Evolutionary conservation across 345 rosid species (phyloP).

Genomic region (Geranium brycei): DNA sequence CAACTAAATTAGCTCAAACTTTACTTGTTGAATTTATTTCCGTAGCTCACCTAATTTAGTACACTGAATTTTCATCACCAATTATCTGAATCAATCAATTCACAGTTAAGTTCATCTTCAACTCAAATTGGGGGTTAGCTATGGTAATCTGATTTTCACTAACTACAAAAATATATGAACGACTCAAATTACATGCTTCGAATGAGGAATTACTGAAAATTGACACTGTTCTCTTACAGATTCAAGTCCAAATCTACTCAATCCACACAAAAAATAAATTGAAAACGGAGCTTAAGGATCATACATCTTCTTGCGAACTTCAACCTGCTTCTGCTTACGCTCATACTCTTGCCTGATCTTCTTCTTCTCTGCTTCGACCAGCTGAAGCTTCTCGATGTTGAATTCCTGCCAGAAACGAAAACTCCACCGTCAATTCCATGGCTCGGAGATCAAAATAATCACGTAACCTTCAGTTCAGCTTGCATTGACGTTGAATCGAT

Average conservation of each 20-base stretch:
- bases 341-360: conserved; percentile 95
- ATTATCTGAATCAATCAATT: not conserved
- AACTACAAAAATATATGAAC: no score
- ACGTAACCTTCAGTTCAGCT: not conserved
- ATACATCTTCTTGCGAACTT: conserved; percentile 82
- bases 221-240: not conserved
- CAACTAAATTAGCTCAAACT: not conserved
- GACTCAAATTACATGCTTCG: not conserved
- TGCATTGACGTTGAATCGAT: not conserved
- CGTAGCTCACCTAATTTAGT: not conserved
- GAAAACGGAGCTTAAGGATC: not conserved
- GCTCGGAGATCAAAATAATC: not conserved
- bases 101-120: not conserved
- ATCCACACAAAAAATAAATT: not conserved
- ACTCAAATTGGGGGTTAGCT: no score
- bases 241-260: not conserved
- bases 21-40: no score
- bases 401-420: conserved; percentile 46
- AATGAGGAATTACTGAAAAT: not conserved
- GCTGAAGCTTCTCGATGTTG: conserved; percentile 90
- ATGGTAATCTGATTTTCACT: no score
- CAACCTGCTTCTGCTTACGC: conserved; percentile 94
- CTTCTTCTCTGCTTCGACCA: conserved; percentile 97
- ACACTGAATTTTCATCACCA: not conserved
- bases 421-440: not conserved